Evolutionary conservation across 331 rosid species (phyloP).

Genomic region (Cucumis variabilis): DNA sequence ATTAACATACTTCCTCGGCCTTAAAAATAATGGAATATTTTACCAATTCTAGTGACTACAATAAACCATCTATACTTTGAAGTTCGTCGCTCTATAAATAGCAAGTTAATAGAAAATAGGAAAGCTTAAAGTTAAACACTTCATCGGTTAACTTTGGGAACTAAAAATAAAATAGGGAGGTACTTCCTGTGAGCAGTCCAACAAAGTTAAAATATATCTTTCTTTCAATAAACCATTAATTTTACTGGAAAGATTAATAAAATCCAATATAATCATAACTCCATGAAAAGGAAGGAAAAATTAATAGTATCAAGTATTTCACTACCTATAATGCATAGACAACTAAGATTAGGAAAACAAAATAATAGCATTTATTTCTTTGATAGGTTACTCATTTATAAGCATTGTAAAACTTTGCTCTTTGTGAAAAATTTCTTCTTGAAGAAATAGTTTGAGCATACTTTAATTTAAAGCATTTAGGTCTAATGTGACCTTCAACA

Average conservation of each 20-base stretch:
- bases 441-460: too few species aligned
- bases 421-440: too few species aligned
- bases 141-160: neutral
- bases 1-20: constrained; percentile 92
- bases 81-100: constrained; percentile 69
- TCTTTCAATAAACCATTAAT: too few species aligned
- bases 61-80: constrained; percentile 80
- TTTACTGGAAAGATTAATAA: too few species aligned
- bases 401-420: too few species aligned
- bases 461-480: too few species aligned
- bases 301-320: neutral
- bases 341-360: neutral
- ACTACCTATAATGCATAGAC: neutral
- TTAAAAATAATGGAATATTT: constrained; percentile 84
- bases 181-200: neutral
- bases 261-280: too few species aligned
- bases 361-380: neutral
- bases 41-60: constrained; percentile 77
- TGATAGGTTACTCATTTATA: neutral
- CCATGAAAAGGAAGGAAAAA: neutral
- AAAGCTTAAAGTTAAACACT: neutral
- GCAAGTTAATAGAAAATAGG: constrained; percentile 29
- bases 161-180: neutral
- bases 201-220: too few species aligned
- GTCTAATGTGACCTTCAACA: too few species aligned